Conservation (phyloP, 2,329 filamentous ascomycete genomes). For the Aspergillus sp. region DNA sequence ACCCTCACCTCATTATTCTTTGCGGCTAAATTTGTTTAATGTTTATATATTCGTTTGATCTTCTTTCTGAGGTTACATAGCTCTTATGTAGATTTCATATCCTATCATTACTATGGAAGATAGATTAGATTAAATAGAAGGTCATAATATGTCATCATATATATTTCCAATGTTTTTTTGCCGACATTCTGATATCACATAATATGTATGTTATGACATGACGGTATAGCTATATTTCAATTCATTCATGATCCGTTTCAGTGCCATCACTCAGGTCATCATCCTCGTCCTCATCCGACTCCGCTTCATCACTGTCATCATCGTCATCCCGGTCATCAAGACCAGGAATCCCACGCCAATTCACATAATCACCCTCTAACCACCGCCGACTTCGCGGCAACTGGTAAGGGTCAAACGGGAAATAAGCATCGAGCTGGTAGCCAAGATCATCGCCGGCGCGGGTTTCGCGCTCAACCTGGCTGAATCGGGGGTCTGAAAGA, state of each 20-base stretch:
- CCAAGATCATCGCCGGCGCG: constrained; percentile 67
- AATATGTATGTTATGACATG: constrained; percentile 2
- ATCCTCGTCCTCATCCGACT: constrained; percentile 32
- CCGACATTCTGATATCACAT: not conserved
- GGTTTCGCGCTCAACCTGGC: constrained; percentile 55
- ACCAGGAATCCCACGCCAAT: constrained; percentile 74
- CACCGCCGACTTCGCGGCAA: constrained; percentile 83
- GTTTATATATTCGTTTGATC: not conserved
- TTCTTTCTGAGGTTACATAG: not conserved
- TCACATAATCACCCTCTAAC: constrained; percentile 80
- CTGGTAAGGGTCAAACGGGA: constrained; percentile 96
- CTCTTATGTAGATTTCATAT: not conserved
- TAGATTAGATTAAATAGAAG: not conserved
- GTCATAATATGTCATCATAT: constrained; percentile 5
- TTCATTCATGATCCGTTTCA: constrained; percentile 43
- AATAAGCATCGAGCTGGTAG: constrained; percentile 88
- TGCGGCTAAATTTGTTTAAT: not conserved
- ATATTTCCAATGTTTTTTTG: constrained; percentile 9
- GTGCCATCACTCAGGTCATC: constrained; percentile 43
- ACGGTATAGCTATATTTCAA: not conserved
- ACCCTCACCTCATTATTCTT: not conserved
- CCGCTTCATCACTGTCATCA: constrained; percentile 42
- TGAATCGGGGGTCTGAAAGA: constrained; percentile 39
- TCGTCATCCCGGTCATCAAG: constrained; percentile 57
- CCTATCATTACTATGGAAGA: not conserved